A percentile compares a stretch with the other conserved stretches of the same genome.
These are phyloP conservation scores for Kalmusia sp. DNA, from an alignment of 2,329 filamentous ascomycete species.

Conservation along the genomic window DNA sequence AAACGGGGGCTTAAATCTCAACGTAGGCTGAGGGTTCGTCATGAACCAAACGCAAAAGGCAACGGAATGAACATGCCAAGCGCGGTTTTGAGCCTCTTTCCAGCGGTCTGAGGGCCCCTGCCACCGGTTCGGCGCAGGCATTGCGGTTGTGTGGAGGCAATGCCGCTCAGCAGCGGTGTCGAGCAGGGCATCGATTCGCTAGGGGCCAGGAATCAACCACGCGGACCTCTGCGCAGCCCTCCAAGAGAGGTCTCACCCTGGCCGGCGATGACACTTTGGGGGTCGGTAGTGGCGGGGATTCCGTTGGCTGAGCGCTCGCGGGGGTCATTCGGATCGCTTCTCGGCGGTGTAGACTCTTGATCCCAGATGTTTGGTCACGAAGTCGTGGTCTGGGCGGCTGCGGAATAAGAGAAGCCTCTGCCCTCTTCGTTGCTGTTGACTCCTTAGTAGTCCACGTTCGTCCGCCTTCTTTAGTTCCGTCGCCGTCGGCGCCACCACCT, in stretches of 20 bases:
- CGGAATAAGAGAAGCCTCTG: neutral
- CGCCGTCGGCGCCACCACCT: neutral
- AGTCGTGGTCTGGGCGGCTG: neutral
- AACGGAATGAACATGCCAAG: neutral
- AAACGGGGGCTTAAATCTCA: neutral
- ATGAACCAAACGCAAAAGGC: neutral
- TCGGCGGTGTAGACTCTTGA: neutral
- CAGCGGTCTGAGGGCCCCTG: neutral
- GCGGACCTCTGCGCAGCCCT: neutral
- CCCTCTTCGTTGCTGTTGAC: neutral
- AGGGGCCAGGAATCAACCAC: neutral
- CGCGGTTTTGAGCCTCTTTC: neutral
- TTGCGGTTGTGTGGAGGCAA: neutral
- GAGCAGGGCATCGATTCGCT: neutral
- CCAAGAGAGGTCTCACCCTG: neutral
- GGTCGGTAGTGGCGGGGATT: neutral
- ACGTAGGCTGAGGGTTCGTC: neutral
- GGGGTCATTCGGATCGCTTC: neutral
- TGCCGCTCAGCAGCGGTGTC: neutral
- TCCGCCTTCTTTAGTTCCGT: neutral
- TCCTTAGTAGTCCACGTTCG: neutral
- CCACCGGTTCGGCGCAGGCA: neutral
- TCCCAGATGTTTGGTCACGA: neutral
- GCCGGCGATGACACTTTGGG: neutral
- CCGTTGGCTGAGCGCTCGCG: conserved; percentile 3